Evolutionary conservation across 768 basidiomycete species (phyloP).

Genomic region (Amanita brunnescens): DNA sequence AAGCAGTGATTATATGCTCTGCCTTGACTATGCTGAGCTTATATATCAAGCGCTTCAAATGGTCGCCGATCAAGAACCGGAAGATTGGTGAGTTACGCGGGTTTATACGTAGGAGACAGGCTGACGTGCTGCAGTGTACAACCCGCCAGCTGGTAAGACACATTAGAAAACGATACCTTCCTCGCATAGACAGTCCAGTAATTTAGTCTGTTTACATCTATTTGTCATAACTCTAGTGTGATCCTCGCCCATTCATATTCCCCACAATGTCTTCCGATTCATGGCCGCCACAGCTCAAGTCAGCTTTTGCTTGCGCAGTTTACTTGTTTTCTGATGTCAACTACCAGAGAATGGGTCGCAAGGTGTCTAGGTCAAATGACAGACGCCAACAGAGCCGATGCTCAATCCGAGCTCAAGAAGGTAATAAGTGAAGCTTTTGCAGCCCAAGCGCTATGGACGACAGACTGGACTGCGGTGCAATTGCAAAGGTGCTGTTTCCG

Average conservation of each 20-base stretch:
- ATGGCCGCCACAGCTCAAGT: slow-evolving; percentile 80
- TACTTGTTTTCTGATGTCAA: slow-evolving; percentile 11
- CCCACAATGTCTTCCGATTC: slow-evolving; percentile 61
- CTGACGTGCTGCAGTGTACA: slow-evolving; percentile 39
- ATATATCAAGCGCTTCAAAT: slow-evolving; percentile 95
- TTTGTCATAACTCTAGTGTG: background rate
- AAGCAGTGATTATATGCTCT: slow-evolving; percentile 92
- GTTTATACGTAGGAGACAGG: background rate
- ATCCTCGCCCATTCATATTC: background rate
- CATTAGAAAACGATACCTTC: slow-evolving; percentile 33
- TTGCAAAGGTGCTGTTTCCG: slow-evolving; percentile 58
- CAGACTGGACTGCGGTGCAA: slow-evolving; percentile 86
- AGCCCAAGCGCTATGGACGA: slow-evolving; percentile 80
- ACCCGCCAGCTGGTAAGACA: slow-evolving; percentile 46
- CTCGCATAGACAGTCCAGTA: slow-evolving; percentile 6
- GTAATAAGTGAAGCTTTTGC: slow-evolving; percentile 92
- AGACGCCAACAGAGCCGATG: slow-evolving; percentile 76
- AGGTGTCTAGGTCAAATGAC: slow-evolving; percentile 89
- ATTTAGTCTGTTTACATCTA: background rate
- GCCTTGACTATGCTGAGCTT: slow-evolving; percentile 70
- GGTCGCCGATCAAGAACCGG: slow-evolving; percentile 85
- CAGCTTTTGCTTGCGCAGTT: slow-evolving; percentile 13
- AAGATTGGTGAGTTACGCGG: slow-evolving; percentile 62
- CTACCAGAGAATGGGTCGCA: slow-evolving; percentile 87
- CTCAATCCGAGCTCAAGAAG: slow-evolving; percentile 91